These are phyloP conservation scores for Naganishia vishniacii DNA, from an alignment of 768 basidiomycete species.

Conservation along the genomic window DNA sequence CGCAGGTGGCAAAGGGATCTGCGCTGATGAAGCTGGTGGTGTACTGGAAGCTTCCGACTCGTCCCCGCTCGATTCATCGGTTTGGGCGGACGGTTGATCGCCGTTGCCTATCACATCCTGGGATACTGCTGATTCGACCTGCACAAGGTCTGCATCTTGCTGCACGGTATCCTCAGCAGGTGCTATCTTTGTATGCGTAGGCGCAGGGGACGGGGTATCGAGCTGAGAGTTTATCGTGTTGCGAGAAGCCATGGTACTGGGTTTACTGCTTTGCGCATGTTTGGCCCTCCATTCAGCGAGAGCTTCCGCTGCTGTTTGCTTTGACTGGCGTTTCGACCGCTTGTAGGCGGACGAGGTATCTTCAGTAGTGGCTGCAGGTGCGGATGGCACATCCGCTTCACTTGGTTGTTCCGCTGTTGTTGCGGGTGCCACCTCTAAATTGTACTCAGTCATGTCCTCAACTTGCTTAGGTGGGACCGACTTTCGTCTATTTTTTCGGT, in stretches of 20 bases:
- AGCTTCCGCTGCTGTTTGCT: neutral
- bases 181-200: neutral
- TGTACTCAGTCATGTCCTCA: too few species aligned
- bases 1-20: neutral
- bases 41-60: neutral
- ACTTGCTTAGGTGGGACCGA: neutral
- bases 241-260: neutral
- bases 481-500: neutral
- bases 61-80: neutral
- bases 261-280: neutral
- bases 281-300: neutral
- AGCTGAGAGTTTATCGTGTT: neutral
- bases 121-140: too few species aligned
- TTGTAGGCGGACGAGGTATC: neutral
- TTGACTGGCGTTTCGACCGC: neutral
- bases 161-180: neutral
- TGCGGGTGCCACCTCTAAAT: neutral
- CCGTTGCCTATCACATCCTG: neutral
- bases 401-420: neutral
- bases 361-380: neutral
- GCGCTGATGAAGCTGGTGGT: conserved; percentile 10
- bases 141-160: neutral
- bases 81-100: neutral
- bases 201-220: neutral
- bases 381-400: neutral